These are phyloP conservation scores for Sextonia rubra DNA, from an alignment of 164 flowering plant genomes.

Conservation along the genomic window DNA sequence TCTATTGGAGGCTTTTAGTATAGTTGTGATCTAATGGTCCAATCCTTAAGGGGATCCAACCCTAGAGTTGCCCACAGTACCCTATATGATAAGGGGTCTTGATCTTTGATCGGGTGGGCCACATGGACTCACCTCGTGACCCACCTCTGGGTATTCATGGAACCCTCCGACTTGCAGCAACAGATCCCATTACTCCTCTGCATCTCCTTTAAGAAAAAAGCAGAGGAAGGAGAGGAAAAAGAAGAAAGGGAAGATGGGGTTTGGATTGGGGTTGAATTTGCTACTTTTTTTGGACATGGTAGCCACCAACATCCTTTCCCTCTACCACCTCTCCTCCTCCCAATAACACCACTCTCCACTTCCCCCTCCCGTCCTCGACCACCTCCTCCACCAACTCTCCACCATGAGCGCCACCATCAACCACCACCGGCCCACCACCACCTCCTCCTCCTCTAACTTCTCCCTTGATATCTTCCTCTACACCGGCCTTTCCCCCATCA, in stretches of 20 bases:
- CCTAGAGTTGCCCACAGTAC: too few species aligned
- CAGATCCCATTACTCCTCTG: too few species aligned
- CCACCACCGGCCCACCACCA: conserved; percentile 13
- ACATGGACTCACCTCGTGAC: too few species aligned
- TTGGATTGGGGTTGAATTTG: conserved; percentile 73
- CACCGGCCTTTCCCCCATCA: conserved; percentile 66
- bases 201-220: neutral
- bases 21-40: too few species aligned
- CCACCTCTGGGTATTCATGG: too few species aligned
- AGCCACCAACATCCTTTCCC: conserved; percentile 94
- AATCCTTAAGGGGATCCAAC: too few species aligned
- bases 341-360: conserved; percentile 33
- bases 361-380: conserved; percentile 57
- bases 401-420: conserved; percentile 78
- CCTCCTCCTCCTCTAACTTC: conserved; percentile 6
- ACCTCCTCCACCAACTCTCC: conserved; percentile 72
- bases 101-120: too few species aligned
- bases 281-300: conserved; percentile 87
- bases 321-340: conserved; percentile 87
- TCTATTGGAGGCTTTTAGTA: too few species aligned
- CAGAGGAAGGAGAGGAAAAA: conserved; percentile 1
- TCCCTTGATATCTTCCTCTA: conserved; percentile 73
- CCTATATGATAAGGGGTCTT: too few species aligned
- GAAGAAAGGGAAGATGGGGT: conserved; percentile 32
- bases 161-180: too few species aligned